These are phyloP conservation scores for Cruciata laevipes DNA, from an alignment of 257 asterid genomes.

Conservation along the genomic window DNA sequence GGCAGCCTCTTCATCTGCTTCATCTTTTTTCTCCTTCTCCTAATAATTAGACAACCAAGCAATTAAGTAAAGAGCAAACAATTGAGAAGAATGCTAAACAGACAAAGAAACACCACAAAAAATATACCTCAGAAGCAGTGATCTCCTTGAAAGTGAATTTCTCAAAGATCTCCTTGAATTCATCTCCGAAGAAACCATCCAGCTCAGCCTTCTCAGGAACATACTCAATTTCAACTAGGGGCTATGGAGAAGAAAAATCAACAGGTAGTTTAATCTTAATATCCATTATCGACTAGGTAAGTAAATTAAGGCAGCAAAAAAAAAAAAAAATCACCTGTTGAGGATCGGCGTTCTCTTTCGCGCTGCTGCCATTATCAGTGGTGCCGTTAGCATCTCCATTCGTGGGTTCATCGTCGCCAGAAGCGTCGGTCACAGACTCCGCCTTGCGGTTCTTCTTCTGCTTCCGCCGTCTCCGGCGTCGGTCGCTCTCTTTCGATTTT, in stretches of 20 bases:
- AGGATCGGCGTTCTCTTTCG: conserved; percentile 68
- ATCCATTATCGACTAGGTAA: not conserved
- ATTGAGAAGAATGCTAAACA: not conserved
- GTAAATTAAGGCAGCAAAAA: not conserved
- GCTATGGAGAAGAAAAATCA: conserved; percentile 23
- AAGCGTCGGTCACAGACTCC: conserved; percentile 23
- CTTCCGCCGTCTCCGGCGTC: conserved; percentile 88
- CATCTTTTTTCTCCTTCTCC: conserved; percentile 70
- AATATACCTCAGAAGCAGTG: conserved; percentile 54
- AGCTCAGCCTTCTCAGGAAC: conserved; percentile 81
- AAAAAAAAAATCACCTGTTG: conserved; percentile 45
- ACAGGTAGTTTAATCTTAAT: no score
- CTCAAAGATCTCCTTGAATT: conserved; percentile 80
- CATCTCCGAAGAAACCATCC: conserved; percentile 61
- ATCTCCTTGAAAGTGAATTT: conserved; percentile 57
- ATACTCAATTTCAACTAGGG: conserved; percentile 73
- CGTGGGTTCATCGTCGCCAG: conserved; percentile 44
- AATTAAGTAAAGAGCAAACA: not conserved
- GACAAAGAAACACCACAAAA: not conserved
- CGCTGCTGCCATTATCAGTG: conserved; percentile 33
- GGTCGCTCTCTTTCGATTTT: conserved; percentile 62
- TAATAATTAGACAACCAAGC: conserved; percentile 13
- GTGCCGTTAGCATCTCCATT: conserved; percentile 43
- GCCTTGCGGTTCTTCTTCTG: conserved; percentile 70
- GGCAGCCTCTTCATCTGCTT: conserved; percentile 47